Conservation (phyloP, 2,329 filamentous ascomycete genomes). For the Verticillium alfalfae region DNA sequence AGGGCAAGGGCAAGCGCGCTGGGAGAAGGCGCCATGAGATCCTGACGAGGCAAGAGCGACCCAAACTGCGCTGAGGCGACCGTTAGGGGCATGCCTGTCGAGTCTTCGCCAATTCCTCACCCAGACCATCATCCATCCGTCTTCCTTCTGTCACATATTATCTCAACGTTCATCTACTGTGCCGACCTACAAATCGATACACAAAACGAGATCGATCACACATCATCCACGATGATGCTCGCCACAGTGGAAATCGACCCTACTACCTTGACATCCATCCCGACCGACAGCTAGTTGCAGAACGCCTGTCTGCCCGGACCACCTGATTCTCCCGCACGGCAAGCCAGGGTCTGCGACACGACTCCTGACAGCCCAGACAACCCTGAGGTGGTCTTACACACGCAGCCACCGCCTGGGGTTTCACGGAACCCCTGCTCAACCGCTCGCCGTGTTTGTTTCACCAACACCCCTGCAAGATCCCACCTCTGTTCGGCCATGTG, state of each 20-base stretch:
- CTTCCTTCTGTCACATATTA: too few species aligned
- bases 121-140: too few species aligned
- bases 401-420: background rate
- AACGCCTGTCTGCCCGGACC: background rate
- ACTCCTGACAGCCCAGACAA: background rate
- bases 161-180: too few species aligned
- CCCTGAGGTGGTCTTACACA: background rate
- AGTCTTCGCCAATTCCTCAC: too few species aligned
- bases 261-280: background rate
- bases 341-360: background rate
- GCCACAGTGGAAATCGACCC: background rate
- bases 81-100: too few species aligned
- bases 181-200: too few species aligned
- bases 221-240: background rate
- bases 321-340: background rate
- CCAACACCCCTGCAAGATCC: background rate
- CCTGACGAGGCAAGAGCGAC: background rate
- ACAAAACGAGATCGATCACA: too few species aligned
- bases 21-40: background rate
- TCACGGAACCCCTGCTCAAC: background rate
- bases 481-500: background rate
- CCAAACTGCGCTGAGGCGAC: background rate
- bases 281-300: background rate
- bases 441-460: background rate
- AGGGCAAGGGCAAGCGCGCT: background rate